Evolutionary conservation across 345 rosid species (phyloP), one percentile per base, ranked within the genome.

Genomic region (Salix suchowensis): DNA sequence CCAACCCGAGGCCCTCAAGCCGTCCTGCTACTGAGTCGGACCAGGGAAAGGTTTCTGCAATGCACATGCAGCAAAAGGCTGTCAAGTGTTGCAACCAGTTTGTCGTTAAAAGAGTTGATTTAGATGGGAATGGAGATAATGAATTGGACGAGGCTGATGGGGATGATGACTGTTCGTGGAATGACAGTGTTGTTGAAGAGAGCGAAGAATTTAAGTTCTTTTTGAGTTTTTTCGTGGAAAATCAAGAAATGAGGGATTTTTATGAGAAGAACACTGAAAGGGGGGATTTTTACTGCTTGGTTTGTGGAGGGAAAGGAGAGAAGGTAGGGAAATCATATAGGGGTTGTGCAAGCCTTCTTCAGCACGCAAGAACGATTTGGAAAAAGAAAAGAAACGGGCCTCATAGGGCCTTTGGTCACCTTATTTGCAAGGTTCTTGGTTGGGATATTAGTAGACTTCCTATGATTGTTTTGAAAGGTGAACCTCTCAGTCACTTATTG

Each of bases 391-490:
- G 78, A 82, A 88, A 62, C 78, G 75, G 12, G 71, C 92, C 88
- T n/a, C 98, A 94, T 77, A 83, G 92, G 65, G 91, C 96, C 75
- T 80, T 89, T 58, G 94, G 87, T 9, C 87, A 80, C 65, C 93
- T 89, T 74, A 78, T 92, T 46, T 94, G 94, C 61, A 85, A 81
- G 86, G 92, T 94, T 85, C 83, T 94, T 79, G 96, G 90, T 40
- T 91, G 97, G 94, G 96, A 91, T 73, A 52, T 86, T 72, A 77
- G 80, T 30, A 70, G 76, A 77, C 81, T 87, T 76, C 91, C 91
- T 23, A 39, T 54, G 14, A 74, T 86, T 78, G 82, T 84, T 34
- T 28, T 67, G 21, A 89, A 84, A 75, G 81, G 81, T 1, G 75
- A 76, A 81, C 86, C 86, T 68, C 83, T 82, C n/a, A 37, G 84